Base-by-base conservation (phyloP, 2,329 filamentous ascomycete species). In the Bretziella fagacearum region DNA sequence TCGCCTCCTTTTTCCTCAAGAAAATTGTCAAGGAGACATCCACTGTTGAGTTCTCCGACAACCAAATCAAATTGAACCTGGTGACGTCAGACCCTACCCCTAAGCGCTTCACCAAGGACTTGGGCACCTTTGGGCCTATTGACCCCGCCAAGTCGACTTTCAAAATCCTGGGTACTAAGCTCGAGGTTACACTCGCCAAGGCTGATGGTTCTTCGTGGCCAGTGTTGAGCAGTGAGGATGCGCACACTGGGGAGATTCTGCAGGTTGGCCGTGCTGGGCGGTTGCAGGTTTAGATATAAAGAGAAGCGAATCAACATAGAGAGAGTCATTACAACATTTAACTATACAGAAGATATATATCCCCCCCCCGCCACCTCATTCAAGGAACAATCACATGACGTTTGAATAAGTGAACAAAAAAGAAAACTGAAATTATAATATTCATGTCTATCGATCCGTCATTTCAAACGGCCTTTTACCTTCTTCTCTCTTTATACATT, bases 1-100 rank as follows among this genome's bases (percentile, higher is more conserved):
- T 93, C 54, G 87, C 83, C 2, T 91, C 84, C 6, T 81, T 95
- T 55, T 98, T 93, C 65, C 71, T 96, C 47, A 98, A 96, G 70
- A 96, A 96, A 67, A 94, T 98, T 56, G 77, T 87, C 65, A 93
- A 89, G 64, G 73, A 79, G 20, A 73, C 67, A 22, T 82, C 85
- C 44, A 80, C 73, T 54, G 72, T 96, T 39, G 67, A 72, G 20
- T 89, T 96, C 60, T 61, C 67, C 29, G 57, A 72, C 2, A 67
- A 70, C 41, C 67, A 73, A 40, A 63, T 96, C 44, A 69, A 72
- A 8, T 71, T 98, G 36, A 84, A 98, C 59, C 71, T 98, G 32
- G 77, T 74, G n/a, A 98, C 91, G 6, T 75, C 73, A 26, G 89
- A 95, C 59, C 70, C 76, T 50, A 74, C 65, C 20, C 70, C 72